Percentiles rank a stretch among this genome's conserved stretches.
Evolutionary conservation across 1,284 basidiomycete species (phyloP).

Genomic region (Malassezia arunalokei): DNA sequence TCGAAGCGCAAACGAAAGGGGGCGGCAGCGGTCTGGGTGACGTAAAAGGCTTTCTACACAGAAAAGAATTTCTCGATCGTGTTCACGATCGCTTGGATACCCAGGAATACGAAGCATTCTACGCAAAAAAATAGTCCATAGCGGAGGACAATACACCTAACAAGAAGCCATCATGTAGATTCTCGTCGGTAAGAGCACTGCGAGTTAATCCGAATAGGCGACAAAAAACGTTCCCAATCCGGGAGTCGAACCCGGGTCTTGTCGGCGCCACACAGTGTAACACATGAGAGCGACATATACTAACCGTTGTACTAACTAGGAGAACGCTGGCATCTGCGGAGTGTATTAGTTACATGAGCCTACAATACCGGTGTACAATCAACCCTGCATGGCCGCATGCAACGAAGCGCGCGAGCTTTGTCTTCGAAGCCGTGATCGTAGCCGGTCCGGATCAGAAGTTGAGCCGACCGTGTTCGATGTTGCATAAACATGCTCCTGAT

Average conservation of each 20-base stretch:
- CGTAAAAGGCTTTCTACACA: slow-evolving; percentile 41
- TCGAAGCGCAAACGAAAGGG: slow-evolving; percentile 40
- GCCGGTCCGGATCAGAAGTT: too few species aligned
- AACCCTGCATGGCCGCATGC: background rate
- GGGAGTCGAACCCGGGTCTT: slow-evolving; percentile 22
- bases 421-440: background rate
- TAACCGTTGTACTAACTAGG: slow-evolving; percentile 22
- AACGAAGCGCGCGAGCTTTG: background rate
- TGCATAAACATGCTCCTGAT: too few species aligned
- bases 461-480: too few species aligned
- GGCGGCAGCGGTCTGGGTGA: slow-evolving; percentile 34
- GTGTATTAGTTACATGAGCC: too few species aligned
- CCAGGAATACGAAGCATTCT: slow-evolving; percentile 7
- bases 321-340: slow-evolving; percentile 5
- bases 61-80: slow-evolving; percentile 38
- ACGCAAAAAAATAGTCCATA: background rate
- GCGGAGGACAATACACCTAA: background rate
- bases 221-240: slow-evolving; percentile 17
- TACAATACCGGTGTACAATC: background rate
- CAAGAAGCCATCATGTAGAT: background rate
- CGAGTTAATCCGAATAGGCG: background rate
- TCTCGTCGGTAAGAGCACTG: background rate
- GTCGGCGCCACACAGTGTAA: slow-evolving; percentile 15
- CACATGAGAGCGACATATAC: slow-evolving; percentile 20
- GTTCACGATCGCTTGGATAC: slow-evolving; percentile 27